Evolutionary conservation across 805 yeast species (phyloP).

Genomic region (Candida fluviatilis): DNA sequence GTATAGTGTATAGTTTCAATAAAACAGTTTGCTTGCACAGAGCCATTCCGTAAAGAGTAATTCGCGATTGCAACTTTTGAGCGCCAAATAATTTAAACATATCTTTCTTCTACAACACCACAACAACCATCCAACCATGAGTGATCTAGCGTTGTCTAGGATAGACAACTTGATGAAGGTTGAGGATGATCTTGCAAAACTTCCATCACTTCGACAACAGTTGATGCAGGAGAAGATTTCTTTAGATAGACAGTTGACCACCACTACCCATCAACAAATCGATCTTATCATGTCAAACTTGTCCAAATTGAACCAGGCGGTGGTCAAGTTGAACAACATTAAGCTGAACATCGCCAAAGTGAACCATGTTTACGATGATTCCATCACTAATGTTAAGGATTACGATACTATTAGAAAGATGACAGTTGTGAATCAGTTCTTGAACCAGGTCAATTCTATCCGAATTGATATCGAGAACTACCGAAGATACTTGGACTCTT

Average conservation of each 20-base stretch:
- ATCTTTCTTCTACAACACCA: too few relatives aligned
- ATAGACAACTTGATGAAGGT: slow-evolving; percentile 36
- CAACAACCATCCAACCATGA: slow-evolving; percentile 19
- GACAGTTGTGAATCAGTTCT: slow-evolving; percentile 65
- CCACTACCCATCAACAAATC: slow-evolving; percentile 64
- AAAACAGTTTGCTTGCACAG: too few relatives aligned
- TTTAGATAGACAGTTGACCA: slow-evolving; percentile 68
- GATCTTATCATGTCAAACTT: slow-evolving; percentile 53
- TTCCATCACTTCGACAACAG: slow-evolving; percentile 50
- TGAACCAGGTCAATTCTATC: slow-evolving; percentile 63
- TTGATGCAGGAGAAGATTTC: slow-evolving; percentile 66
- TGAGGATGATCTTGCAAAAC: slow-evolving; percentile 53
- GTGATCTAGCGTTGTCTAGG: slow-evolving; percentile 37
- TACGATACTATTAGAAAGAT: slow-evolving; percentile 68
- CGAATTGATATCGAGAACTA: slow-evolving; percentile 59
- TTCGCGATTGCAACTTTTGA: too few relatives aligned
- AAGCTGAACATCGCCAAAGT: slow-evolving; percentile 36
- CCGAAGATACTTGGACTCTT: slow-evolving; percentile 43
- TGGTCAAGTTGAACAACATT: slow-evolving; percentile 30
- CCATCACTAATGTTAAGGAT: slow-evolving; percentile 55
- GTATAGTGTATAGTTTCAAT: too few relatives aligned
- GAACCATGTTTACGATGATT: slow-evolving; percentile 52
- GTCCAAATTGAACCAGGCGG: slow-evolving; percentile 44
- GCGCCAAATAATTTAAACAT: background rate
- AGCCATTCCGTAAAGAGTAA: too few relatives aligned